phyloP scores from a whole-genome alignment of 1,284 basidiomycete genomes.

The Ustilago crameri region DNA sequence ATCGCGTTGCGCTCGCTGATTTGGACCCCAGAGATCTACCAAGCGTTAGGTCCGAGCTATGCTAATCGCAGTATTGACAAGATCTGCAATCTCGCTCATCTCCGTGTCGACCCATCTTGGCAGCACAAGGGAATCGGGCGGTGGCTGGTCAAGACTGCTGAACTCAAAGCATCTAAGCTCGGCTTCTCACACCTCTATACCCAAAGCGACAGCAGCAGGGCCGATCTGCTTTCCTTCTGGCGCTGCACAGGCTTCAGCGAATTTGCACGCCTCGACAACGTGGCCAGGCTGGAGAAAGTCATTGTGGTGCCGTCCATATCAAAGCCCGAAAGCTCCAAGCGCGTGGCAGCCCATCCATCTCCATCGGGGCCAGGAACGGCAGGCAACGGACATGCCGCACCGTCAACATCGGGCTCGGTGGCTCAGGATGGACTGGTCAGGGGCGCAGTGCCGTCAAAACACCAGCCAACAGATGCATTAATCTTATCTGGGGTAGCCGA shows the following conservation, averaged over 20 bases:
- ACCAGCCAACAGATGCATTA: not conserved
- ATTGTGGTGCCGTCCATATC: not conserved
- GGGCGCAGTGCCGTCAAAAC: not conserved
- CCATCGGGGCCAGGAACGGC: not conserved
- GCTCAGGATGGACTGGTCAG: not conserved
- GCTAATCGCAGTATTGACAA: conserved; percentile 47
- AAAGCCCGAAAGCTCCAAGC: conserved; percentile 12
- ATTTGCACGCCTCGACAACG: conserved; percentile 26
- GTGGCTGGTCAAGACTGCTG: conserved; percentile 37
- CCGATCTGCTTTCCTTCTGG: conserved; percentile 35
- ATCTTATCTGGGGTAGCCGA: not conserved
- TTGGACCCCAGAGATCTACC: conserved; percentile 50
- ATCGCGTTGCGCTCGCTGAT: conserved; percentile 44
- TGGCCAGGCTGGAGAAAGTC: conserved; percentile 36
- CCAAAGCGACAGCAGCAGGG: conserved; percentile 12
- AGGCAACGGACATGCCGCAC: not conserved
- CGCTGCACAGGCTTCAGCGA: conserved; percentile 22
- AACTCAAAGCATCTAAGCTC: conserved; percentile 37
- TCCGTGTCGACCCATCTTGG: conserved; percentile 35
- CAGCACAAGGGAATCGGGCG: conserved; percentile 40
- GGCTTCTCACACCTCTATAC: conserved; percentile 47
- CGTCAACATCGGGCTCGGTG: not conserved
- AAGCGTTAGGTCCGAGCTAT: conserved; percentile 40
- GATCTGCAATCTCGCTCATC: conserved; percentile 33
- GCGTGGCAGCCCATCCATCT: conserved; percentile 1